Base-by-base conservation (phyloP, 2,329 filamentous ascomycete species). In the Metarhizium anisopliae region DNA sequence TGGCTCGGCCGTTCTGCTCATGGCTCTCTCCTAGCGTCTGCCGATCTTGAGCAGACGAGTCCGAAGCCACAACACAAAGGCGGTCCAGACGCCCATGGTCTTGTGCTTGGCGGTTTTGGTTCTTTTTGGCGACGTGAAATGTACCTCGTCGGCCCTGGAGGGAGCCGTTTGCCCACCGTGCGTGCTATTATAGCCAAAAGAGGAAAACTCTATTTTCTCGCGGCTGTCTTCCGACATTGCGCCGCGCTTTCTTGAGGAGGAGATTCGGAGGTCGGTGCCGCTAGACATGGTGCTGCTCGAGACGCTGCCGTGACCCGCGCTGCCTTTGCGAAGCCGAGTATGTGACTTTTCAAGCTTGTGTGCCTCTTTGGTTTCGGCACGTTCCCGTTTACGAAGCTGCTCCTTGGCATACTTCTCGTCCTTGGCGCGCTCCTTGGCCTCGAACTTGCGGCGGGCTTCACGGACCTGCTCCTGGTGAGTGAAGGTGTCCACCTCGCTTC, bases 41-140 rank as follows among this genome's bases (percentile, higher is more conserved):
- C 71, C 71, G 56, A 74, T 61, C 66, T 72, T 74, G 57, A 74
- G 65, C 56, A 74, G 62, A 55, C 72, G 67, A n/a, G 83, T 86
- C 58, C 82, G 74, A 30, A 86, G 66, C 83, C 83, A 86, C 55
- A 86, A 73, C 52, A 86, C 74, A 61, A 86, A 85, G 25, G 76
- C 77, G 7, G 79, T 83, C 82, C 83, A 86, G 43, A 81, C 77
- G 59, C 79, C 75, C 58, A 81, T 80, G 1, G 82, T 86, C 70
- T 79, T 82, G 61, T 74, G 77, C 72, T 85, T 86, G 56, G 80
- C 74, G 7, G 73, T 73, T 62, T 70, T 75, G 56, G 69, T 70
- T 56, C 78, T 71, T 42, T 70, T 67, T 18, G 45, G 42, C 42
- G 69, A 68, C 55, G 74, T 68, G 56, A 80, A 79, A 14, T 69